Percentiles rank a stretch among this genome's conserved stretches.
Conservation (phyloP, 1,284 basidiomycete genomes). For the Rugosomyces carneus region DNA sequence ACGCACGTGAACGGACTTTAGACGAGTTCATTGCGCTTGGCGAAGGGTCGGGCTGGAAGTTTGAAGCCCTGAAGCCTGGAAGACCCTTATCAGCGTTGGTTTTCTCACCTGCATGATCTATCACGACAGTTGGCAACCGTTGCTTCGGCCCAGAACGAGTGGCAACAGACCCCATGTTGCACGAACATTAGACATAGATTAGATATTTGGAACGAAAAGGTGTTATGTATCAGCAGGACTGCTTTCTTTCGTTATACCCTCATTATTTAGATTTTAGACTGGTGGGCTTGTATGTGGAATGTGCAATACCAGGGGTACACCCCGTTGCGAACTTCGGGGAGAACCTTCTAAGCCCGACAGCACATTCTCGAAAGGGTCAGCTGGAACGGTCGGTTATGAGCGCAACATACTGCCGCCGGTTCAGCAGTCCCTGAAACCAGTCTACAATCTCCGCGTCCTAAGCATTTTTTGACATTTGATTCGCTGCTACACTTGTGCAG, state of each 20-base stretch:
- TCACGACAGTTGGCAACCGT: background rate
- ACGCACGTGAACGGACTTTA: constrained; percentile 10
- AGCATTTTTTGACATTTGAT: no score
- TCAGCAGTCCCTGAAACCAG: no score
- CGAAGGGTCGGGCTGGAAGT: constrained; percentile 1
- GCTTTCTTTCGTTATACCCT: background rate
- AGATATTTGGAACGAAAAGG: background rate
- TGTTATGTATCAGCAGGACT: background rate
- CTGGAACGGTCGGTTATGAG: background rate
- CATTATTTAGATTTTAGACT: background rate
- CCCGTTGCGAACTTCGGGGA: background rate
- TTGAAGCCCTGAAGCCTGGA: constrained; percentile 1
- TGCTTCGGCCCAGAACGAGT: background rate
- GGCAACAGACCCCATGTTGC: background rate
- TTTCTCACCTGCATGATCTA: background rate
- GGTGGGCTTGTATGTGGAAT: background rate
- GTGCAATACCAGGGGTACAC: background rate
- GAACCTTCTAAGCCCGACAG: background rate
- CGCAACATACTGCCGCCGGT: no score
- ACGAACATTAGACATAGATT: background rate
- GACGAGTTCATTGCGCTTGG: constrained; percentile 6
- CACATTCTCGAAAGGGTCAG: background rate
- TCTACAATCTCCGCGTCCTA: background rate
- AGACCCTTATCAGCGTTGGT: constrained; percentile 2
- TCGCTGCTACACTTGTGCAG: no score